Conservation (phyloP, 2,329 filamentous ascomycete genomes). For the Laburnicola sp. region DNA sequence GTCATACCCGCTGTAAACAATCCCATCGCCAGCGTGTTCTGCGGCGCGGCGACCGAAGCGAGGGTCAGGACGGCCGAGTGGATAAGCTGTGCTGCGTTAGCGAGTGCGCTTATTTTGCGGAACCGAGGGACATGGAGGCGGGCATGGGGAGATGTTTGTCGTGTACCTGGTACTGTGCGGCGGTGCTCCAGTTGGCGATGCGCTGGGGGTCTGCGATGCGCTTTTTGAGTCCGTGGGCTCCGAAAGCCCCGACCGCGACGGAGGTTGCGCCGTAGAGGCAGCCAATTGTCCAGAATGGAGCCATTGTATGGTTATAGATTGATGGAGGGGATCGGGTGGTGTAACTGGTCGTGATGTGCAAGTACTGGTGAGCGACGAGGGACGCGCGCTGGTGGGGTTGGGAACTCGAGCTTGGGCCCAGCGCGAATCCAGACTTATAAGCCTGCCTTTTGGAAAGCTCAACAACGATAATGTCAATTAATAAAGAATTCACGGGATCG, state of each 20-base stretch:
- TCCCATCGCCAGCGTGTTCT: constrained; percentile 59
- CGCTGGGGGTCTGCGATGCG: constrained; percentile 61
- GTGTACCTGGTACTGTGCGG: constrained; percentile 67
- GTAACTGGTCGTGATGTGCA: neutral
- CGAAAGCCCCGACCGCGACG: constrained; percentile 67
- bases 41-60: constrained; percentile 55
- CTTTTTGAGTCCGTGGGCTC: constrained; percentile 67
- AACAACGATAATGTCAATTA: too few species aligned
- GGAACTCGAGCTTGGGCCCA: constrained; percentile 17
- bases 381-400: constrained; percentile 10
- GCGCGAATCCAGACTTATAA: too few species aligned
- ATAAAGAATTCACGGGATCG: too few species aligned
- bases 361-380: neutral
- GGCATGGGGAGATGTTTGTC: neutral
- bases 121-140: neutral
- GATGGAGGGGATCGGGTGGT: neutral
- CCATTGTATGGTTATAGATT: constrained; percentile 28
- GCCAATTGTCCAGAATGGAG: constrained; percentile 63
- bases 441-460: too few species aligned
- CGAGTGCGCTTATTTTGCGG: too few species aligned
- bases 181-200: constrained; percentile 65
- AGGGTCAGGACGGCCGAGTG: constrained; percentile 65
- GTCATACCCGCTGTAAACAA: constrained; percentile 68
- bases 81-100: constrained; percentile 54
- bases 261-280: constrained; percentile 64